Conservation (phyloP, 257 asterid genomes). For the Plantago ovata region DNA sequence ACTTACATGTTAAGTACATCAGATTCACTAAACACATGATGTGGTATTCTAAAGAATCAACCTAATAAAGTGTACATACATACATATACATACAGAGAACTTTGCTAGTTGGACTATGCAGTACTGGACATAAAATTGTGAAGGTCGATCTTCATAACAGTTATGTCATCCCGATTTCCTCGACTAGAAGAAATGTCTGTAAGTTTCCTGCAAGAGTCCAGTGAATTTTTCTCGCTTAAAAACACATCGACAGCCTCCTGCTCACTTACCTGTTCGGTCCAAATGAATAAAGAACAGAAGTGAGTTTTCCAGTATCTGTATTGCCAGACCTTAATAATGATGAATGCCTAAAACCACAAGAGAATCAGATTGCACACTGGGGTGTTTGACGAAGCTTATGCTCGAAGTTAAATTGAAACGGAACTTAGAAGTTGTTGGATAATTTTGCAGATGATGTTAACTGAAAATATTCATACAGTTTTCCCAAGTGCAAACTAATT, state of each 20-base stretch:
- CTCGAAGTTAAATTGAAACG: too few species aligned
- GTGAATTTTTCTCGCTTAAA: constrained; percentile 16
- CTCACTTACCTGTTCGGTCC: constrained; percentile 31
- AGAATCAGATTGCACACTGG: too few species aligned
- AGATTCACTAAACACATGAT: neutral
- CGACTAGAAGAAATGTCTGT: constrained; percentile 31
- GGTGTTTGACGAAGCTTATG: too few species aligned
- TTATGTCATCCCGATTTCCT: constrained; percentile 41
- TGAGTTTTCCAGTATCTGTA: neutral
- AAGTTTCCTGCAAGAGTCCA: constrained; percentile 42
- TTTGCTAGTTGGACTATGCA: neutral
- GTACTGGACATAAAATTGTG: constrained; percentile 18
- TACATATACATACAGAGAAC: neutral
- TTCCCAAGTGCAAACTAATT: too few species aligned
- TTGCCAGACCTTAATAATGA: too few species aligned
- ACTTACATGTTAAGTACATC: neutral
- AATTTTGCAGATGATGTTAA: too few species aligned
- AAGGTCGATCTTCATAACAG: constrained; percentile 42
- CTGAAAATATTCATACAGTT: too few species aligned
- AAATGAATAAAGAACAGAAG: neutral
- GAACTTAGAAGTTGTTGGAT: neutral
- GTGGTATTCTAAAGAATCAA: neutral
- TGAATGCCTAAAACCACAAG: too few species aligned
- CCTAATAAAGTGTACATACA: neutral
- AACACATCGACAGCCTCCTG: constrained; percentile 51